Conservation (phyloP, 1,139 yeast genomes). For the Candida anutae region DNA sequence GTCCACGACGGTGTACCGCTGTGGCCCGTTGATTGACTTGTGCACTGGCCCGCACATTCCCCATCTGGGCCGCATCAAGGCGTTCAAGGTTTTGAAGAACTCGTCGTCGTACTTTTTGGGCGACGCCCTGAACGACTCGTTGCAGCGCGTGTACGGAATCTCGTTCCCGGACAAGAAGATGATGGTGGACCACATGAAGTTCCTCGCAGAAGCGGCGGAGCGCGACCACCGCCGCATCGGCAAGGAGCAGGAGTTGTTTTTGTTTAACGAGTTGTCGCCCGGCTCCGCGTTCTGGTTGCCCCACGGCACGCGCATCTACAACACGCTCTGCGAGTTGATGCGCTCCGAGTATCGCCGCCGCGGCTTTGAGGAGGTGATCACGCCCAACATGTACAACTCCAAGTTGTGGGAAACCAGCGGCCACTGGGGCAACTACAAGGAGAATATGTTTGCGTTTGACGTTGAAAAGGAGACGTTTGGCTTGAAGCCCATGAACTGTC, state of each 20-base stretch:
- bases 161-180: constrained; percentile 98
- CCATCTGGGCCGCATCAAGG: constrained; percentile 93
- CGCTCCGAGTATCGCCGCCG: constrained; percentile 79
- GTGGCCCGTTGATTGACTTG: constrained; percentile 95
- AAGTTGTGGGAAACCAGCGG: constrained; percentile 97
- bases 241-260: constrained; percentile 89
- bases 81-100: constrained; percentile 89
- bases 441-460: constrained; percentile 93
- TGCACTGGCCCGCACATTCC: constrained; percentile 99
- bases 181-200: constrained; percentile 92
- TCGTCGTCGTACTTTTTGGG: constrained; percentile 96
- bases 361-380: constrained; percentile 95
- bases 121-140: constrained; percentile 84
- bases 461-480: constrained; percentile 88
- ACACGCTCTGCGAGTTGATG: constrained; percentile 68
- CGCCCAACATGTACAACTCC: constrained; percentile 95
- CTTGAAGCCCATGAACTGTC: constrained; percentile 97
- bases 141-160: constrained; percentile 96
- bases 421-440: constrained; percentile 96
- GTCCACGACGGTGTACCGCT: constrained; percentile 92
- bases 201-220: constrained; percentile 92
- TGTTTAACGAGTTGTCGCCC: constrained; percentile 94
- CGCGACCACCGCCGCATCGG: constrained; percentile 98
- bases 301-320: constrained; percentile 94
- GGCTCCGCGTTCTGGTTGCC: constrained; percentile 98